Evolutionary conservation across 306 rosid genomes (phyloP), one percentile per base, ranked within the genome.

Genomic region (Neltuma alba): DNA sequence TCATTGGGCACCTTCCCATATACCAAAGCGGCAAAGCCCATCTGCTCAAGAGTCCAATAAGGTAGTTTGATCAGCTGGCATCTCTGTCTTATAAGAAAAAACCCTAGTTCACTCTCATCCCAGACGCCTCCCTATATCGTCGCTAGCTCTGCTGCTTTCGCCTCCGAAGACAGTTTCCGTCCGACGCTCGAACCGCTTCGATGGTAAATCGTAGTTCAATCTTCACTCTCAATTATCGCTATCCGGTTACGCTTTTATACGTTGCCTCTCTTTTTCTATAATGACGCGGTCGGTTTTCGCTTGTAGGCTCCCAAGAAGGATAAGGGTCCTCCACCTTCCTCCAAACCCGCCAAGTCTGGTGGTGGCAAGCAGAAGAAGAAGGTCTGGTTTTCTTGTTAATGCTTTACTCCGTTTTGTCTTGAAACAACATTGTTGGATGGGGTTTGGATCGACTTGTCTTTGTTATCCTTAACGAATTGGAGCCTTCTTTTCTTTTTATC

Each of bases 361-460:
- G 96, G 96, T 70, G 96, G 96, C 60, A 91, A 91, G 87, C 93
- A 89, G 82, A 91, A 91, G 89, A 91, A 91, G 86, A 91, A 91
- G 93, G 93, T 87, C 54, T 30, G 7, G 3, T 10, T 67, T 45
- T 61, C 21, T 34, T 37, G n/a, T 57, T 37, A 4, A 50, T 34
- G 6, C 25, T 73, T 45, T 45, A 45, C 12, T 15, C 7, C 12
- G 13, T 44, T 44, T 44, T 44, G 3, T 44, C 13, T 41, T 47
- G 55, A 47, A 47, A 18, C 55, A 15, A 15, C 8, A 9, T 42
- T 21, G 7, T 44, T 0, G 48, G 48, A 20, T 36, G 0, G 70
- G 31, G 27, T 36, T 38, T 11, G 31, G 2, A 66, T 38, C 5
- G 31, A 40, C 9, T 38, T n/a, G 20, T 9, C 9, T 23, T 66